Conservation (phyloP, 768 basidiomycete genomes). For the Naganishia vishniacii region DNA sequence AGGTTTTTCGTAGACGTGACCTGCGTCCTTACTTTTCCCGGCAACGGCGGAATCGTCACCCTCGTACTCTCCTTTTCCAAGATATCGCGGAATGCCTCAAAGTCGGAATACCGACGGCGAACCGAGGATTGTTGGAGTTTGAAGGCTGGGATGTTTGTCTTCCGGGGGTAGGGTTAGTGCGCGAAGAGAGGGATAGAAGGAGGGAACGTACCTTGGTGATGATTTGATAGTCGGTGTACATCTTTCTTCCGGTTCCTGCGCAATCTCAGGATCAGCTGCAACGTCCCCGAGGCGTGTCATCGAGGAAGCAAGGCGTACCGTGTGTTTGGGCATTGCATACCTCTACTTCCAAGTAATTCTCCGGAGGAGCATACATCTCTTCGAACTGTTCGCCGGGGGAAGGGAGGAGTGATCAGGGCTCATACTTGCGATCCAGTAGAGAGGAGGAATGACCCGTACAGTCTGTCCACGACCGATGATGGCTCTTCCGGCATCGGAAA, state of each 20-base stretch:
- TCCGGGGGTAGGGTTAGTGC: background rate
- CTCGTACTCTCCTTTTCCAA: slow-evolving; percentile 93
- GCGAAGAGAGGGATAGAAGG: background rate
- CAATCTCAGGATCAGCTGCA: no score
- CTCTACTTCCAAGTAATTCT: slow-evolving; percentile 95
- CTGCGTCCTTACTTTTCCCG: slow-evolving; percentile 87
- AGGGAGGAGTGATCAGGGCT: background rate
- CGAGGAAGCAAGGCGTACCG: slow-evolving; percentile 54
- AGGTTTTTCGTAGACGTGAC: no score
- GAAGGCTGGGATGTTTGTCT: slow-evolving; percentile 99
- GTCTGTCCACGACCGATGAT: slow-evolving; percentile 44
- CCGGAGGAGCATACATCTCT: slow-evolving; percentile 97
- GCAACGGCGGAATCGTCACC: slow-evolving; percentile 94
- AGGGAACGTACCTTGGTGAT: slow-evolving; percentile 75
- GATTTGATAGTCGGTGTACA: slow-evolving; percentile 99
- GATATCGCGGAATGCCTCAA: slow-evolving; percentile 95
- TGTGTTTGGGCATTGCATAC: slow-evolving; percentile 95
- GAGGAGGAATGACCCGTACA: slow-evolving; percentile 27
- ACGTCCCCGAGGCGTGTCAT: no score
- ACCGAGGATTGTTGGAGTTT: slow-evolving; percentile 89
- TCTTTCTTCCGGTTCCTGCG: slow-evolving; percentile 88
- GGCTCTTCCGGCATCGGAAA: slow-evolving; percentile 44
- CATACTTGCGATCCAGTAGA: background rate
- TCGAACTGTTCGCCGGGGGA: slow-evolving; percentile 54
- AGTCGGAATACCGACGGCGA: slow-evolving; percentile 82